Base-by-base conservation (phyloP, 192 early-diverging fungal genomes). In the Paraglomus occultum region DNA sequence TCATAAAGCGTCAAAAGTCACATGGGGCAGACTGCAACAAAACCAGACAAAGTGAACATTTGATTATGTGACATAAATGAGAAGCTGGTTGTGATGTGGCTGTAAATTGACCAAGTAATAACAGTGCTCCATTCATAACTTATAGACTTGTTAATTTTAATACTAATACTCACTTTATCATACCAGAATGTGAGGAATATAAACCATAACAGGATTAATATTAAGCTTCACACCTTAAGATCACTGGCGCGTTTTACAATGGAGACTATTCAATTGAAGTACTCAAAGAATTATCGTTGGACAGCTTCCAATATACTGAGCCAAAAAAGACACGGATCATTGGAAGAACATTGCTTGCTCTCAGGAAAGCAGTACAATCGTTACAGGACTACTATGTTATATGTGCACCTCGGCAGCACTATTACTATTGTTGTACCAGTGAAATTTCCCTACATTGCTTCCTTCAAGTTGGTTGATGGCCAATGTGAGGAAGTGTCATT, bases 301-400 rank as follows among this genome's bases (percentile, higher is more conserved):
- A 59, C 57, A 12, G 48, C 1, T 59, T 59, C 43, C 38, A 59
- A 59, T 59, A 10, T 38, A 59, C 57, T 59, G 57, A 54, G 43
- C 31, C 57, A 39, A 59, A 59, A 40, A 38, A 40, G 43, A 59
- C 48, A 49, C 57, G 43, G 43, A 59, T 59, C 38, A 59, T 59
- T 59, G 57, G 57, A 59, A 59, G 57, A 40, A 59, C 43, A 9
- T 59, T 59, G 57, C 57, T 59, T 59, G 57, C 57, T 59, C 31
- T 59, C 43, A 59, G 43, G 15, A 59, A 59, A 59, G 57, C 57
- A 42, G 57, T 59, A 5, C 57, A 59, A 5, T 59, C n/a, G 17
- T 59, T 59, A 59, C 8, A 59, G 43, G 57, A 59, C 10, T 59
- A 59, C 17, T 59, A 59, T 59, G 31, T 9, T 59, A n/a, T n/a